Base-by-base conservation (phyloP, 345 rosid species). In the Balakata baccata region DNA sequence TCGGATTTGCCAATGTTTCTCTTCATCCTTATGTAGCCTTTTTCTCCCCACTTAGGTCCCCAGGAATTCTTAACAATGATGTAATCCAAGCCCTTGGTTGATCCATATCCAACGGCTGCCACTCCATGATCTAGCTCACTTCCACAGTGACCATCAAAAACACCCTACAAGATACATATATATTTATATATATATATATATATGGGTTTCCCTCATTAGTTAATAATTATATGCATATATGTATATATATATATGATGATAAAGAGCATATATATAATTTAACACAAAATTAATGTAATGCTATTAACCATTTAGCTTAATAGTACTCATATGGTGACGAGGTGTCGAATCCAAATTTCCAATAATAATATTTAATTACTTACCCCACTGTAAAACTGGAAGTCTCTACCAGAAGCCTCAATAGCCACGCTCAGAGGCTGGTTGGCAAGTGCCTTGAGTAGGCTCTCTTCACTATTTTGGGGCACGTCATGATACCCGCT, bases 361-460 rank as follows among this genome's bases (percentile, higher is more conserved):
- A 56, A 17, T 53, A 16, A 53, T 13, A 2, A 17, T 5, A 52
- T 5, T 18, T 14, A 52, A 14, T 39, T 13, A 64, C 75, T 58
- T 49, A 78, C 81, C 81, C 81, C 81, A 11, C 78, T 79, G 22
- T 79, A 79, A 60, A 79, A 79, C 68, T 79, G 81, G 75, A 79
- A 79, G 62, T 74, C 78, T 57, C 75, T 79, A 6, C 75, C 78
- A 18, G 81, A 79, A 56, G 81, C 81, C 9, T 79, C 81, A 79
- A 79, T 74, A 54, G 81, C 81, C 20, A 79, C 78, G 50, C 81
- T 79, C 17, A 79, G 70, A 3, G 81, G 81, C 71, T 79, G 81
- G 49, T 69, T 69, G 11, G 81, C 81, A 43, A 79, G 78, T 50
- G 81, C 81, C 69, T 79, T 74, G 67, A 79, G 8, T 12, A 79